These are phyloP conservation scores for Suhomyces pyralidae DNA, from an alignment of 805 yeast genomes.

Conservation along the genomic window DNA sequence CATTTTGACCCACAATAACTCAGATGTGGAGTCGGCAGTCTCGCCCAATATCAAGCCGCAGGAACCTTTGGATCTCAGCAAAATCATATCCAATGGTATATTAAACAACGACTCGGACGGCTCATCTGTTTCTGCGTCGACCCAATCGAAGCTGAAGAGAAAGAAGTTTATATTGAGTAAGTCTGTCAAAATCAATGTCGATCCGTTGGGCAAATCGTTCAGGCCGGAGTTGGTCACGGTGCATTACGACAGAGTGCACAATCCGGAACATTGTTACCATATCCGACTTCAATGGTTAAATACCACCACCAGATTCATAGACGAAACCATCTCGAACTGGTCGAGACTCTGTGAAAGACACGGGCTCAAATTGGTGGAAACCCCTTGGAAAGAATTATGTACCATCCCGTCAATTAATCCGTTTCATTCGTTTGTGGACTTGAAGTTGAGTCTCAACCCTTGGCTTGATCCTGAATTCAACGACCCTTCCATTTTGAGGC, in stretches of 20 bases:
- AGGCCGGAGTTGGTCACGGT: slow-evolving; percentile 76
- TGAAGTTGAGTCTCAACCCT: slow-evolving; percentile 66
- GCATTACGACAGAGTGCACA: slow-evolving; percentile 88
- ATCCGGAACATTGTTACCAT: slow-evolving; percentile 93
- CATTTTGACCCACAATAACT: slow-evolving; percentile 19
- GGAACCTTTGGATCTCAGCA: slow-evolving; percentile 19
- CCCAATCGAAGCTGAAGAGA: slow-evolving; percentile 18
- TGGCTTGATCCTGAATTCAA: slow-evolving; percentile 59
- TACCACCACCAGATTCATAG: slow-evolving; percentile 80
- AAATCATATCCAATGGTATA: slow-evolving; percentile 14
- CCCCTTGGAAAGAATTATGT: slow-evolving; percentile 87
- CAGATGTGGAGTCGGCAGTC: slow-evolving; percentile 26
- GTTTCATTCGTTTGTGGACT: slow-evolving; percentile 78
- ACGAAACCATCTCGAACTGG: slow-evolving; percentile 75
- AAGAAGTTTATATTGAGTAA: slow-evolving; percentile 60
- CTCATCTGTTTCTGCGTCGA: slow-evolving; percentile 25
- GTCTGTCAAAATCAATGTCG: slow-evolving; percentile 68
- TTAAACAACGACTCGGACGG: slow-evolving; percentile 11
- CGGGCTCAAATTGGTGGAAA: slow-evolving; percentile 75
- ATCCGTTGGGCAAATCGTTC: slow-evolving; percentile 66
- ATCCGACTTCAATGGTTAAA: slow-evolving; percentile 90
- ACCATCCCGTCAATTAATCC: slow-evolving; percentile 76
- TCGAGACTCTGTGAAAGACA: slow-evolving; percentile 80
- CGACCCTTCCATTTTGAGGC: slow-evolving; percentile 36
- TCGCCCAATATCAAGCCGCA: slow-evolving; percentile 22